A percentile compares a stretch with the other conserved stretches of the same genome.
phyloP scores from a whole-genome alignment of 2,329 filamentous ascomycete species.

The Xylaria sp. region DNA sequence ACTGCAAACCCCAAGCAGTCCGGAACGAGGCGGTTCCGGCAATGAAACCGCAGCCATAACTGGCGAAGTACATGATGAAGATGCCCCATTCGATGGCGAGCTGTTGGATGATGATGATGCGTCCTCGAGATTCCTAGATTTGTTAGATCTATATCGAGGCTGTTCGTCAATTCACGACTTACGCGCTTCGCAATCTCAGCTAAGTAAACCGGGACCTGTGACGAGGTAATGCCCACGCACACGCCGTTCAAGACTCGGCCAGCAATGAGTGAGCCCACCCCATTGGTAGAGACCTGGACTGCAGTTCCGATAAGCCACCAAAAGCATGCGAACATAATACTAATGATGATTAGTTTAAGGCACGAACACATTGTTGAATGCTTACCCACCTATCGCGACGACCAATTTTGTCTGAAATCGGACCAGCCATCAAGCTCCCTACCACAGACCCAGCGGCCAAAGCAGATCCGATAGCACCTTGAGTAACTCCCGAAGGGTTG shows the following conservation, averaged over 20 bases:
- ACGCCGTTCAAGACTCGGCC: conserved; percentile 72
- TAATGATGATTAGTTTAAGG: conserved; percentile 34
- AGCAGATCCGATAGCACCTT: conserved; percentile 64
- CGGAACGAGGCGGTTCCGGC: conserved; percentile 68
- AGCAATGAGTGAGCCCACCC: conserved; percentile 65
- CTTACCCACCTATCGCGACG: conserved; percentile 53
- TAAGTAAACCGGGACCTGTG: conserved; percentile 75
- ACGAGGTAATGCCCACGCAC: conserved; percentile 73
- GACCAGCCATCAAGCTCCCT: conserved; percentile 60
- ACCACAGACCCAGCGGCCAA: conserved; percentile 64
- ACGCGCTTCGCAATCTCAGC: conserved; percentile 69
- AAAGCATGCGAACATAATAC: conserved; percentile 58
- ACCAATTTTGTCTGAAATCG: conserved; percentile 61
- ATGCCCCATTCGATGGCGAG: conserved; percentile 80
- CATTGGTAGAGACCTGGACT: conserved; percentile 68
- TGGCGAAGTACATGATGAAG: conserved; percentile 76
- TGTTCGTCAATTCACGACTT: conserved; percentile 40
- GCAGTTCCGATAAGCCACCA: conserved; percentile 69
- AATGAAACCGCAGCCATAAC: conserved; percentile 72
- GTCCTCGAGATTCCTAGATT: conserved; percentile 61
- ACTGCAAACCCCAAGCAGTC: conserved; percentile 73
- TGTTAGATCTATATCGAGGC: conserved; percentile 4
- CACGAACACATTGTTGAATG: not conserved
- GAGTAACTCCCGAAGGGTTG: conserved; percentile 57
- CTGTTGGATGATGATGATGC: conserved; percentile 77